Base-by-base conservation (phyloP, 768 basidiomycete species). In the Amylocystis lapponica region DNA sequence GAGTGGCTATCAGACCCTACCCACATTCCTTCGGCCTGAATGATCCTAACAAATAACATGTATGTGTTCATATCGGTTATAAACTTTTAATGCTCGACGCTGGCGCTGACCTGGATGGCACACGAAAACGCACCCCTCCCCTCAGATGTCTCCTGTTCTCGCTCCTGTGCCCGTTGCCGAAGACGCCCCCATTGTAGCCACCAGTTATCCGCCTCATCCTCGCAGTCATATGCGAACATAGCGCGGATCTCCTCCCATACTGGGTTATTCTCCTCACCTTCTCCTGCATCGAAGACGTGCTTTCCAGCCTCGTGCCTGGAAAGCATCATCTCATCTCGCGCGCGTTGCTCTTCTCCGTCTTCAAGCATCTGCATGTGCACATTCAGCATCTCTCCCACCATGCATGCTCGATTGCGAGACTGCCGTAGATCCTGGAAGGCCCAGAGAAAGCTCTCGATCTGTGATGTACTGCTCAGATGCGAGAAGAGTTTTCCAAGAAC, bases 401-500 rank as follows among this genome's bases (percentile, higher is more conserved):
- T 52, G 9, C 47, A 47, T 9, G 40, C 45, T 36, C 30, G 30
- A 23, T 75, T 49, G 53, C 65, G 63, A 23, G 48, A 36, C 37
- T 66, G 60, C 9, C 66, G 62, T n/a, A 66, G 43, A 27, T 63
- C 60, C 39, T 66, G 61, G 48, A 61, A 67, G 1, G 64, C 66
- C 36, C 61, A 56, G 2, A 67, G 51, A 35, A 66, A 56, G 32
- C 48, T 51, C 4, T 34, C 40, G 43, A 66, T 61, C 39, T 67
- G 65, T 22, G 57, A 58, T 19, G 48, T 41, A 7, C 34, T 31
- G 29, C 46, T 47, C 14, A 68, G 51, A 45, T 63, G 65, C 4
- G 64, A 60, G 54, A 69, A 69, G n/a, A 70, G 52, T 48, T 64
- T 66, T 27, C 60, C 66, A 12, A 70, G 56, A 3, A 68, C 64